Evolutionary conservation across 768 basidiomycete genomes (phyloP).

Genomic region (Psilocybe cyanescens): DNA sequence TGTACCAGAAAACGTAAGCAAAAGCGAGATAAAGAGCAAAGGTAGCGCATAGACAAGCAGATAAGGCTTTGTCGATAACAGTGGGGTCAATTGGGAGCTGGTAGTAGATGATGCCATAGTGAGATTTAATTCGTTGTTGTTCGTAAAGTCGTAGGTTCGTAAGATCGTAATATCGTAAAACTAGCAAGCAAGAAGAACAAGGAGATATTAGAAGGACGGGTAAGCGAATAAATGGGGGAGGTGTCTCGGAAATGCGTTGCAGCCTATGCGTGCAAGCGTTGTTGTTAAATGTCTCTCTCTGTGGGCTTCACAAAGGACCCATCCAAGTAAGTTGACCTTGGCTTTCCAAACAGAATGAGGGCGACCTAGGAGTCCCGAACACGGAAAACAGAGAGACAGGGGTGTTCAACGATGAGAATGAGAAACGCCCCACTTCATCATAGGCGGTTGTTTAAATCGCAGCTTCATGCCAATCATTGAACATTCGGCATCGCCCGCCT

Average conservation of each 20-base stretch:
- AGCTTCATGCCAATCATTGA: background rate
- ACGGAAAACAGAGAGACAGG: conserved; percentile 1
- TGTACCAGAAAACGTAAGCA: conserved; percentile 68
- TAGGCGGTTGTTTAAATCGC: conserved; percentile 13
- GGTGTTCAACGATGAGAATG: conserved; percentile 10
- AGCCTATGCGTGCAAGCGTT: conserved; percentile 25
- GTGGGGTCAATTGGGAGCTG: conserved; percentile 33
- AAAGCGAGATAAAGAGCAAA: conserved; percentile 58
- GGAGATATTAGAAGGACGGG: conserved; percentile 8
- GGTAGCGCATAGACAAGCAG: conserved; percentile 62
- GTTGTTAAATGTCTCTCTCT: conserved; percentile 20
- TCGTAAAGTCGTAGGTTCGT: conserved; percentile 21
- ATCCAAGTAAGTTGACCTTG: conserved; percentile 16
- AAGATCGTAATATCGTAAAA: conserved; percentile 12
- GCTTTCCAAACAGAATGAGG: conserved; percentile 7
- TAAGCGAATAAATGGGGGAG: conserved; percentile 5
- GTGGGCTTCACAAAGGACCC: conserved; percentile 16
- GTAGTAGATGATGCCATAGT: conserved; percentile 20
- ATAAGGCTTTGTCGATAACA: conserved; percentile 53
- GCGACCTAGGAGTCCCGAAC: conserved; percentile 7
- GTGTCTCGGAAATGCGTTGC: conserved; percentile 20
- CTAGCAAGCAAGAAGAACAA: conserved; percentile 12
- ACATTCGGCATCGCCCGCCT: background rate
- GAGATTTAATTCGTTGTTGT: conserved; percentile 3
- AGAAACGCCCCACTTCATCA: conserved; percentile 2